Evolutionary conservation across 75 land plant species (phyloP).

Genomic region (Selaginella tamariscina): DNA sequence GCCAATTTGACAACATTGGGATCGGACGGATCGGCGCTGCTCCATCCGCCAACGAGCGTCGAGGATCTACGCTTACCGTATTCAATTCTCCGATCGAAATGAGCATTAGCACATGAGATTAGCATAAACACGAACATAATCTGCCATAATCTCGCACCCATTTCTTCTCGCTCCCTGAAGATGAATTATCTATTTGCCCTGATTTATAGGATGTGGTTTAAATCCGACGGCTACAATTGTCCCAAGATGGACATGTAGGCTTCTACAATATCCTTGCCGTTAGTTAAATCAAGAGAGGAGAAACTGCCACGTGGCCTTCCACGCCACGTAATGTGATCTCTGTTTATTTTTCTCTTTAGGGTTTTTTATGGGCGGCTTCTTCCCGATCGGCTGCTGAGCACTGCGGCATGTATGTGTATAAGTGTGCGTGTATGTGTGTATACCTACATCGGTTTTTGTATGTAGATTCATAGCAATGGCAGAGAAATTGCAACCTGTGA

Average conservation of each 20-base stretch:
- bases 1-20: neutral
- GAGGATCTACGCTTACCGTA: neutral
- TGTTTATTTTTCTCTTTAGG: too few species aligned
- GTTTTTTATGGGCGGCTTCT: too few species aligned
- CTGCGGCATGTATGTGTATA: too few species aligned
- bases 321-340: too few species aligned
- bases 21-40: neutral
- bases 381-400: too few species aligned
- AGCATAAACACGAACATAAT: neutral
- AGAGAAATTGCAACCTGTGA: slow-evolving; percentile 61
- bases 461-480: too few species aligned
- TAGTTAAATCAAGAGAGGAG: too few species aligned
- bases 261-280: too few species aligned
- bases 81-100: neutral
- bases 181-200: neutral
- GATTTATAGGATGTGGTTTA: neutral
- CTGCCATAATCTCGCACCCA: neutral
- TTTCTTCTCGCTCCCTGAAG: neutral
- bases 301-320: too few species aligned
- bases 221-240: neutral
- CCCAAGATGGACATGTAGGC: neutral
- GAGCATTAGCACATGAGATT: neutral
- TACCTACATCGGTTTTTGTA: too few species aligned
- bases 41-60: neutral
- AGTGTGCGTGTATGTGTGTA: too few species aligned